Evolutionary conservation across 306 rosid genomes (phyloP).

Genomic region (Begonia peltatifolia): DNA sequence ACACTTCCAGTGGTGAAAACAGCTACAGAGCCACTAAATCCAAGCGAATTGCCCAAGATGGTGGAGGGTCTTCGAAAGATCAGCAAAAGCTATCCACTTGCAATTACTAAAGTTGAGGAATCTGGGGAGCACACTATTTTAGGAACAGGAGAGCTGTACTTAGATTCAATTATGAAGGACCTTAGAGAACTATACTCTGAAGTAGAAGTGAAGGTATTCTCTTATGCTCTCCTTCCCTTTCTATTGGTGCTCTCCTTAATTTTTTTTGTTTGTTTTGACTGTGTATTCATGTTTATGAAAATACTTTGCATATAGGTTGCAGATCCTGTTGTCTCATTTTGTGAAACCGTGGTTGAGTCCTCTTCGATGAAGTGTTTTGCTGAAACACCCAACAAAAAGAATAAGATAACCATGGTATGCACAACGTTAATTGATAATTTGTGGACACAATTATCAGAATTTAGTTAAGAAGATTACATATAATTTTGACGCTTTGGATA

Average conservation of each 20-base stretch:
- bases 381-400: conserved; percentile 95
- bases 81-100: conserved; percentile 96
- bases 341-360: conserved; percentile 96
- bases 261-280: conserved; percentile 11
- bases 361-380: conserved; percentile 99
- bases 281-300: conserved; percentile 9
- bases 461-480: no score
- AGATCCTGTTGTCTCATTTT: conserved; percentile 94
- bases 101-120: conserved; percentile 95
- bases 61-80: conserved; percentile 98
- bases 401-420: conserved; percentile 92
- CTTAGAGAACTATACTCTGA: conserved; percentile 93
- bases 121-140: conserved; percentile 96
- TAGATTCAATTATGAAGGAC: conserved; percentile 99
- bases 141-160: conserved; percentile 95
- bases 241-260: conserved; percentile 5
- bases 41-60: conserved; percentile 97
- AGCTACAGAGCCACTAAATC: conserved; percentile 92
- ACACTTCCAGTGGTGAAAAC: conserved; percentile 96
- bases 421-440: conserved; percentile 2
- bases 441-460: background rate
- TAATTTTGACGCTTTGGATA: background rate
- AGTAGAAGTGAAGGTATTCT: conserved; percentile 89
- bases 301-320: conserved; percentile 51
- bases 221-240: conserved; percentile 4